Base-by-base conservation (phyloP, 1,139 yeast genomes). In the Taiozyma sp. region DNA sequence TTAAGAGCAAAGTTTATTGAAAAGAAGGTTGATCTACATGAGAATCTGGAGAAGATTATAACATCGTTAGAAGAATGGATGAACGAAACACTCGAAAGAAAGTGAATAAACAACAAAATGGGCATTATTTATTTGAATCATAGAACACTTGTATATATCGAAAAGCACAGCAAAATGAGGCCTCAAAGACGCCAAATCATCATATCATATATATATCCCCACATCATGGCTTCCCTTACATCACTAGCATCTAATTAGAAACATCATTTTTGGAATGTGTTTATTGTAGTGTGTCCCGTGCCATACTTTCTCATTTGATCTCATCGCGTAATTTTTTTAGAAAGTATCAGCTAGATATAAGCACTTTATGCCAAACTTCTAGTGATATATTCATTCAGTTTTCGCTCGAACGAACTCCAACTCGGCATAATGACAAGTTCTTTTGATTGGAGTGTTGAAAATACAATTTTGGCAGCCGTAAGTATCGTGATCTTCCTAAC, bases 401-500 rank as follows among this genome's bases (percentile, higher is more conserved):
- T 9, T n/a, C 6, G 34, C n/a, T 4, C 2, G n/a, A 30, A 6
- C 3, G 34, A 32, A 14, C 7, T 13, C 7, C 34, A 30, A 5
- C 35, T 32, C 14, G 19, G 6, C 19, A 32, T 13, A 32, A 37
- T 37, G 41, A 19, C 41, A 10, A 19, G 9, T 6, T 19, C 24
- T 4, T 37, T 37, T 11, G 41, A 19, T 4, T 37, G 41, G n/a
- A 44, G 52, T 6, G 48, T 58, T 9, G 62, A 57, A 42, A 53
- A 44, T 6, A 44, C 53, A 6, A 43, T 58, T 7, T 44, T 48
- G 41, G 53, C 47, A 34, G 57, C 59, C 6, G 61, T 55, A 42
- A 35, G 59, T 55, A 10, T 24, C 22, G 4, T 10, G 14, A 34
- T 44, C 37, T 4, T n/a, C 35, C 35, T n/a, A 4, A n/a, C 11